phyloP scores from a whole-genome alignment of 2,329 filamentous ascomycete species.

The Biscogniauxia mediterranea region DNA sequence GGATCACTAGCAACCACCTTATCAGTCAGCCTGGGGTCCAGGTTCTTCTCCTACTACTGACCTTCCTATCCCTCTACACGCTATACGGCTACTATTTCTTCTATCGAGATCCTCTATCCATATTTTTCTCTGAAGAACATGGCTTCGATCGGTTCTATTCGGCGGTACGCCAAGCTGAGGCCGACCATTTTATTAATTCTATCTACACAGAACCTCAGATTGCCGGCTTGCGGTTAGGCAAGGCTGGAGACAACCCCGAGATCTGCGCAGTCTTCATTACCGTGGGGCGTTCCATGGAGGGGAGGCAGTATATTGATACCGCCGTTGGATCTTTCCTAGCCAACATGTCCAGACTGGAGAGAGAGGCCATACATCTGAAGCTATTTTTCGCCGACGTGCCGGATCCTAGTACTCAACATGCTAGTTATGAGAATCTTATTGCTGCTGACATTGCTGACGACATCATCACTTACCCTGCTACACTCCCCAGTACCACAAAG shows the following conservation, averaged over 20 bases:
- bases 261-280: constrained; percentile 33
- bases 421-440: constrained; percentile 23
- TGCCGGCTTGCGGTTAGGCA: constrained; percentile 16
- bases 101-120: constrained; percentile 33
- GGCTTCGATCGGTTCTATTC: constrained; percentile 33
- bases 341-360: constrained; percentile 30
- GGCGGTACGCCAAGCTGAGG: constrained; percentile 28
- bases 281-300: constrained; percentile 26
- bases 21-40: constrained; percentile 28
- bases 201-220: constrained; percentile 17
- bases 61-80: constrained; percentile 25
- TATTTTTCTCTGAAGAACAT: constrained; percentile 33
- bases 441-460: constrained; percentile 26
- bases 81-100: constrained; percentile 31
- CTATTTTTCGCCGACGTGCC: constrained; percentile 34
- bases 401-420: constrained; percentile 24
- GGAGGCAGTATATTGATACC: constrained; percentile 32
- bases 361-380: constrained; percentile 27
- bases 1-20: constrained; percentile 9
- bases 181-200: constrained; percentile 27
- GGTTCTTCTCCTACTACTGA: constrained; percentile 24
- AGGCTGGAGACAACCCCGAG: constrained; percentile 22
- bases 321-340: constrained; percentile 32
- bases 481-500: constrained; percentile 17
- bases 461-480: constrained; percentile 27